Percentiles rank a stretch among this genome's conserved stretches.
Conservation (phyloP, 139 green algal genomes). For the Bryopsis sp. region DNA sequence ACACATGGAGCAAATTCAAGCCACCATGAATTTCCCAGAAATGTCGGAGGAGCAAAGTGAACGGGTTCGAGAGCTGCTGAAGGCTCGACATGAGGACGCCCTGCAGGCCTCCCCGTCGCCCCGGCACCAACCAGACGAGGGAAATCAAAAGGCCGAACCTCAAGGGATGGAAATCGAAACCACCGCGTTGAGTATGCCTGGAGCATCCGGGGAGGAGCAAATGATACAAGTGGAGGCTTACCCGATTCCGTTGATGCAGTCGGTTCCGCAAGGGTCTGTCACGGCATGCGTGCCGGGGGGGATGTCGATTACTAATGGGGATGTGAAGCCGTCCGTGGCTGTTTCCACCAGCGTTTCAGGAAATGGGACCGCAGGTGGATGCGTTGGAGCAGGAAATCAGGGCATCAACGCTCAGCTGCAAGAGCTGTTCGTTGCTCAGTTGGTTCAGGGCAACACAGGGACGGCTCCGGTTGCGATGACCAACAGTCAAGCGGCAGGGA, state of each 20-base stretch:
- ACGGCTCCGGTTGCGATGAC: background rate
- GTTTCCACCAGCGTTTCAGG: no score
- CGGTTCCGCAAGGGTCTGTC: background rate
- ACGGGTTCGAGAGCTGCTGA: background rate
- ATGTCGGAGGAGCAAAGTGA: background rate
- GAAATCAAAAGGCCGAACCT: background rate
- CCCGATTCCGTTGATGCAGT: background rate
- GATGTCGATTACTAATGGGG: background rate
- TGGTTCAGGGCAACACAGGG: background rate
- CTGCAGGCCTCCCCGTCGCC: background rate
- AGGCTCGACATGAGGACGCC: background rate
- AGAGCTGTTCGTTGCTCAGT: background rate
- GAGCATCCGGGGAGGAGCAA: background rate
- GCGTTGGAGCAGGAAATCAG: no score
- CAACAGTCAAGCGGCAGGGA: background rate
- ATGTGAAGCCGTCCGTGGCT: background rate
- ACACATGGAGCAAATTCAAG: background rate
- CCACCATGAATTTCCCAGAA: background rate
- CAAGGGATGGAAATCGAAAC: background rate
- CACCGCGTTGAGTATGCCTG: background rate
- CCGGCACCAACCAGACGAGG: background rate
- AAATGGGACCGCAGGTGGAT: no score
- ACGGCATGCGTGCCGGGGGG: background rate
- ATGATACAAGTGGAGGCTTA: background rate
- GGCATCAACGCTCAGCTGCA: background rate